A percentile compares a stretch with the other conserved stretches of the same genome.
Conservation (phyloP, 441 rosid species). For the Bruguiera hainesii region DNA sequence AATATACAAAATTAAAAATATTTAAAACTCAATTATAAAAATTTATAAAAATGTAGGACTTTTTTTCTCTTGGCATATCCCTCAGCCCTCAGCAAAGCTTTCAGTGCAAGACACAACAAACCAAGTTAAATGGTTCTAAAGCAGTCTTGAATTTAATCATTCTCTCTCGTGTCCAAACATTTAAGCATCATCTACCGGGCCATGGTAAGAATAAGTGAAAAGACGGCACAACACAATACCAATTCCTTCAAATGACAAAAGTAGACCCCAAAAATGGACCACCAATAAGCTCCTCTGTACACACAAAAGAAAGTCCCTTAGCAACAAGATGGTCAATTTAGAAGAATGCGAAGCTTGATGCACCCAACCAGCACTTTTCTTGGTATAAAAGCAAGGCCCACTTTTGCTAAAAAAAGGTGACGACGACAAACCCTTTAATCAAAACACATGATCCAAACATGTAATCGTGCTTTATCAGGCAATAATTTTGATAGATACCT, state of each 20-base stretch:
- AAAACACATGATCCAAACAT: conserved; percentile 25
- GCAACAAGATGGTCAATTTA: conserved; percentile 18
- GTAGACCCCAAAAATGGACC: conserved; percentile 29
- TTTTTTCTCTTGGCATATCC: too few relatives aligned
- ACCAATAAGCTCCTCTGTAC: conserved; percentile 20
- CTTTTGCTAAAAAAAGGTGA: conserved; percentile 27
- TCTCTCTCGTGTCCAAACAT: too few relatives aligned
- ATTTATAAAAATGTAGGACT: too few relatives aligned
- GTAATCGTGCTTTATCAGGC: conserved; percentile 15
- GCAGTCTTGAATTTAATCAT: too few relatives aligned
- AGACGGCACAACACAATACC: background rate
- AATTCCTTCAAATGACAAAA: conserved; percentile 23
- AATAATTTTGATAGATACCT: conserved; percentile 18
- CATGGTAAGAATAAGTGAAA: background rate
- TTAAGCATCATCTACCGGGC: too few relatives aligned
- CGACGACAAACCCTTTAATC: conserved; percentile 33
- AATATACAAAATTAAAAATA: too few relatives aligned
- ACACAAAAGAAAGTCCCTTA: conserved; percentile 1
- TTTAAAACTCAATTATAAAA: too few relatives aligned
- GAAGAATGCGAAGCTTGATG: conserved; percentile 25
- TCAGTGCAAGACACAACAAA: too few relatives aligned
- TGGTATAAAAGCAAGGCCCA: conserved; percentile 30
- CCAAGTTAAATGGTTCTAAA: background rate
- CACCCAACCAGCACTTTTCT: conserved; percentile 18
- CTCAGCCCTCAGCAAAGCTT: too few relatives aligned